Percentiles rank a stretch among this genome's conserved stretches.
Conservation (phyloP, 2,329 filamentous ascomycete genomes). For the Xylariaceae sp. region DNA sequence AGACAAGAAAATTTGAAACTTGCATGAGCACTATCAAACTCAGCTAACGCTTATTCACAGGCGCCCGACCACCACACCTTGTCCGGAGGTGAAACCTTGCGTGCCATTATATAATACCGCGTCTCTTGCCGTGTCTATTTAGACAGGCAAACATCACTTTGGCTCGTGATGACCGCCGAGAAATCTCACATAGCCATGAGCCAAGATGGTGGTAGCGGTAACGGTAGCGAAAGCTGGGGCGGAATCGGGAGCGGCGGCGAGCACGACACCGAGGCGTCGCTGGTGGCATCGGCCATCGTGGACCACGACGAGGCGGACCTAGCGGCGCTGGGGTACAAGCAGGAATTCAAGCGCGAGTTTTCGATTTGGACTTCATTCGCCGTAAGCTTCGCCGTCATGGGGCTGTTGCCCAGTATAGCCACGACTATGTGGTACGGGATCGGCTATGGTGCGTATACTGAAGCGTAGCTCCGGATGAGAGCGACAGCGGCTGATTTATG, state of each 20-base stretch:
- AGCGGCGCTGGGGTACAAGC: slow-evolving; percentile 53
- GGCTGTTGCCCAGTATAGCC: slow-evolving; percentile 64
- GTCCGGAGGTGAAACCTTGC: not conserved
- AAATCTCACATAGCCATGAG: slow-evolving; percentile 37
- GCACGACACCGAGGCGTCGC: slow-evolving; percentile 3
- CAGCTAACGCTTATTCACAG: not conserved
- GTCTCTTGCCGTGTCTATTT: not conserved
- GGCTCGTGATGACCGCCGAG: not conserved
- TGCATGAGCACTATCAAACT: not conserved
- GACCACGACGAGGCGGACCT: slow-evolving; percentile 52
- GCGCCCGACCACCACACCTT: no score
- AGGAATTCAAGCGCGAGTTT: slow-evolving; percentile 58
- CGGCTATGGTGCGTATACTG: slow-evolving; percentile 34
- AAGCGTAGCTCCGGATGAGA: not conserved
- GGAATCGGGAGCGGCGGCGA: not conserved
- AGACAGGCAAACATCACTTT: not conserved
- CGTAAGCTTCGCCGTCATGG: slow-evolving; percentile 67
- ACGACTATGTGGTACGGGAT: slow-evolving; percentile 67
- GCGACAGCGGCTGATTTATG: slow-evolving; percentile 7
- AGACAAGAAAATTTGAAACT: not conserved
- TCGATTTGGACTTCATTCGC: slow-evolving; percentile 69
- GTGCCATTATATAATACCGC: not conserved
- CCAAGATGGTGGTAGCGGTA: slow-evolving; percentile 10
- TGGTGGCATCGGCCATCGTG: slow-evolving; percentile 1
- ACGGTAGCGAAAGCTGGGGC: not conserved